Conservation (phyloP, 2,329 filamentous ascomycete genomes). For the Zymoseptoria passerinii region DNA sequence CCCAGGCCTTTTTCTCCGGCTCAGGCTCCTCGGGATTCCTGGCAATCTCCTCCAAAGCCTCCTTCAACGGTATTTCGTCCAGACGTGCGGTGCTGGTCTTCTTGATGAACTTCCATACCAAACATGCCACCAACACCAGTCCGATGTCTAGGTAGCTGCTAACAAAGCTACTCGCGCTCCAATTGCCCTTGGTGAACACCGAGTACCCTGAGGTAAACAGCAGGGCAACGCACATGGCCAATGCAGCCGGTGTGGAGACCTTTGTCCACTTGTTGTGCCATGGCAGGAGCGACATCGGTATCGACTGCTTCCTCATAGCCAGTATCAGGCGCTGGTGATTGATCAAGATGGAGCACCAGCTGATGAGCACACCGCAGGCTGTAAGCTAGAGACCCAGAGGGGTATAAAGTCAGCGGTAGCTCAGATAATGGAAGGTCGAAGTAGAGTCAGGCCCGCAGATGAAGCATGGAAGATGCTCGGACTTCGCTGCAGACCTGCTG, state of each 20-base stretch:
- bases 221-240: conserved; percentile 24
- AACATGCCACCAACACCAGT: conserved; percentile 18
- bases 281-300: conserved; percentile 17
- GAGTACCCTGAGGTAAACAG: conserved; percentile 24
- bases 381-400: conserved; percentile 38
- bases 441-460: no score
- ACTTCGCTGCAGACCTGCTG: no score
- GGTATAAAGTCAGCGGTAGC: not conserved
- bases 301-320: conserved; percentile 20
- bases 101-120: conserved; percentile 21
- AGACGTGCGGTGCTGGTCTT: conserved; percentile 19
- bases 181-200: conserved; percentile 23
- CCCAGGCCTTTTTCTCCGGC: conserved; percentile 13
- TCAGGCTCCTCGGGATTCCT: conserved; percentile 16
- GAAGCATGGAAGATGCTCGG: no score
- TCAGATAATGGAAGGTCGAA: not conserved
- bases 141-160: conserved; percentile 29
- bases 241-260: conserved; percentile 28
- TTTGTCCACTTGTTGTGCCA: conserved; percentile 33
- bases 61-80: conserved; percentile 17
- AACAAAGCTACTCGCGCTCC: conserved; percentile 27
- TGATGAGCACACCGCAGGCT: conserved; percentile 54
- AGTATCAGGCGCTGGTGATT: conserved; percentile 16
- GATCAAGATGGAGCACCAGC: conserved; percentile 40
- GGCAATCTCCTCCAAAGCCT: conserved; percentile 18